Evolutionary conservation across 1,139 yeast genomes (phyloP).

Genomic region (Yamadazyma pseudoaaseri): DNA sequence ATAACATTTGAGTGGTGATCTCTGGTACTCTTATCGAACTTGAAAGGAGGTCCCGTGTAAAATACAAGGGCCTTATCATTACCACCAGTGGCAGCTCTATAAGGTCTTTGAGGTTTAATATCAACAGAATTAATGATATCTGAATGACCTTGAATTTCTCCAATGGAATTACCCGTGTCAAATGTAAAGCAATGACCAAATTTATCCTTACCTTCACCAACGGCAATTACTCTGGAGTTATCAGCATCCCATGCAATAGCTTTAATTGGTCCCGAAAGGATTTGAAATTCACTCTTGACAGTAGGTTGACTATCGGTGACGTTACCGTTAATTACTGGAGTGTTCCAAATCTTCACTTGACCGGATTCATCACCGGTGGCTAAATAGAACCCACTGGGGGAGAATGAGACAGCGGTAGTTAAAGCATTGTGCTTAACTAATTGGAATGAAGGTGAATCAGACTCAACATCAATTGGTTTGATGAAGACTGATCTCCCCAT

Average conservation of each 20-base stretch:
- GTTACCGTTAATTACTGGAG: constrained; percentile 23
- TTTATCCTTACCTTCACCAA: constrained; percentile 90
- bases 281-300: constrained; percentile 78
- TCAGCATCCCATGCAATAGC: constrained; percentile 95
- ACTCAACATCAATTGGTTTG: constrained; percentile 46
- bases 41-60: constrained; percentile 91
- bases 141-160: constrained; percentile 95
- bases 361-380: constrained; percentile 95
- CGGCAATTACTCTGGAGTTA: constrained; percentile 81
- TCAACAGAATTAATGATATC: constrained; percentile 80
- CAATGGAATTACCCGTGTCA: constrained; percentile 94
- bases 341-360: constrained; percentile 85
- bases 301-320: constrained; percentile 16
- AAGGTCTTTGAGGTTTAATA: constrained; percentile 86
- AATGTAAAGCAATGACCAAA: constrained; percentile 92
- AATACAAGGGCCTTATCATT: constrained; percentile 87
- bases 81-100: constrained; percentile 89
- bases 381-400: constrained; percentile 86
- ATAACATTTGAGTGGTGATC: constrained; percentile 77
- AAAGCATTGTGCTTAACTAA: constrained; percentile 68
- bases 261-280: constrained; percentile 78
- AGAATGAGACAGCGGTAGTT: constrained; percentile 80
- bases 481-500: constrained; percentile 78
- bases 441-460: constrained; percentile 55
- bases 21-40: constrained; percentile 70